Base-by-base conservation (phyloP, 1,284 basidiomycete species). In the Cystobasidium sp. region DNA sequence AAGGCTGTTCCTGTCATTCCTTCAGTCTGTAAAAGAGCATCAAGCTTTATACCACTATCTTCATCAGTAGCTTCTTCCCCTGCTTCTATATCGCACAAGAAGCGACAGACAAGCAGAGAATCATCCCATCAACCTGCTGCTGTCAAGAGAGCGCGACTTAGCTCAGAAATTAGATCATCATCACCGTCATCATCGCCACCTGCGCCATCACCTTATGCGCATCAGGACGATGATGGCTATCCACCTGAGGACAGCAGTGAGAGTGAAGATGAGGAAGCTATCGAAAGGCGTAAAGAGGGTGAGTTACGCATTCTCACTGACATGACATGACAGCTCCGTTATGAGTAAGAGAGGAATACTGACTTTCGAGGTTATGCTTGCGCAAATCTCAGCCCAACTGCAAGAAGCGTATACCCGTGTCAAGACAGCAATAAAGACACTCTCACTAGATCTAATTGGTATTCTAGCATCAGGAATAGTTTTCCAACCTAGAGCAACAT, bases 221-320 rank as follows among this genome's bases (percentile, higher is more conserved):
- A 73, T 55, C 70, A 73, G 43, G 70, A 65, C 52, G 70, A 73
- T 46, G 70, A 73, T 59, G 70, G 70, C 9, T 73, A 73, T 39
- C 70, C 70, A 20, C 70, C 70, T 4, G 70, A 73, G 24, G 22
- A 47, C 20, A 73, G 70, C 37, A 66, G 63, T 43, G 63, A 66
- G 12, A 61, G 58, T 24, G 70, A 56, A 20, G 44, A 55, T 39
- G 70, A 73, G 20, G 51, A 56, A 22, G 24, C 41, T 24, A 16
- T 41, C 1, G 52, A 56, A 31, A 41, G 46, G 9, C 31, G 59
- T 46, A 63, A 64, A 52, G 31, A 55, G 39, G 59, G 69, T 71
- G 49, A 44, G 69, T 41, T 18, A 16, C 0, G 1, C 4, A 20
- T 16, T 1, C 31, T 64, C 22, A 47, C 12, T 8, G 20, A 31